Base-by-base conservation (phyloP, 176 grass and related monocot species). In the Carex littledalei region DNA sequence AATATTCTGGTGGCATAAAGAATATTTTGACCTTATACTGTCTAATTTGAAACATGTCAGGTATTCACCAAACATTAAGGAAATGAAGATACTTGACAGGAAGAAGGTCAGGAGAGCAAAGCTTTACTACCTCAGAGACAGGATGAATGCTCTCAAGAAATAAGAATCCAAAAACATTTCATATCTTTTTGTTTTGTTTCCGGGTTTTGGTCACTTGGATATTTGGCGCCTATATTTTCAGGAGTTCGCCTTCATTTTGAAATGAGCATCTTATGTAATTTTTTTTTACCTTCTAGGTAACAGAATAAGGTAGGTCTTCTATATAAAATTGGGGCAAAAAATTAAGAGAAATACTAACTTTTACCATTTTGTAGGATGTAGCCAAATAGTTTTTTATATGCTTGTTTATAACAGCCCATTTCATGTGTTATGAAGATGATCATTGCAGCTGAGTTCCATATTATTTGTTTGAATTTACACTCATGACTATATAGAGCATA, bases 41-140 rank as follows among this genome's bases (percentile, higher is more conserved):
- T 54, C 47, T 16, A 31, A 76, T 54, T 52, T 54, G 47, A 2
- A 76, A 16, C 5, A 76, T 54, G 24, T 32, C 86, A 94, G 91
- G 85, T 94, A 93, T 69, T 98, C 91, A 0, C 92, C 95, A 52
- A 93, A 94, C 88, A 94, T 90, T 57, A 98, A 91, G 87, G 95
- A 94, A 87, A 90, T 98, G 66, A 91, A 94, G 89, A 86, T 98
- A 83, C 45, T 98, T 54, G 92, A 94, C 89, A 89, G 88, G 89
- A 98, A 93, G 88, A 95, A 89, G 83, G 91, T 93, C 47, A 86
- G 88, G 75, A 95, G 95, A 63, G 95, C 95, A 39, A 98, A 95
- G 83, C 89, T 98, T 84, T 95, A 98, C 55, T 98, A 98, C 84
- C 89, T 98, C 61, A 90, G 95, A 80, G 89, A 98, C 65, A 91